Base-by-base conservation (phyloP, 371 early-diverging fungal genomes). In the Mortierella polycephala region DNA sequence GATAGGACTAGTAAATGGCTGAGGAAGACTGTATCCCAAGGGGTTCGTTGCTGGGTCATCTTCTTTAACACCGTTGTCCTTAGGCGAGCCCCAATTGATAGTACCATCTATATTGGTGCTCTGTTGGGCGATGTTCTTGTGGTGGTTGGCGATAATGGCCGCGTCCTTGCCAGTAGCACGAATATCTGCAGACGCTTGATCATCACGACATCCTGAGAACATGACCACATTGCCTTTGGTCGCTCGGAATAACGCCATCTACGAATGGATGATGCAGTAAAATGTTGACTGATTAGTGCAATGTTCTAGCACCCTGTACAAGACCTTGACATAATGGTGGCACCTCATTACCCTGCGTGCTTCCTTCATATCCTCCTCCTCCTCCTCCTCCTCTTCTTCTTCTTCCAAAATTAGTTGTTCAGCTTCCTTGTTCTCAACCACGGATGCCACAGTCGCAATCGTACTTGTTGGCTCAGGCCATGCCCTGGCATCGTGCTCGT, bases 201-300 rank as follows among this genome's bases (percentile, higher is more conserved):
- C 74, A 64, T 91, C 91, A 12, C 85, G 81, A 65, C 89, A 89
- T 5, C 90, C 90, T n/a, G 81, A 74, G 60, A 88, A 86, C 81
- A 81, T 75, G 45, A 83, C 68, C 0, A 85, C 84, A 49, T 84
- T 82, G 46, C 83, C 82, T 13, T 74, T 76, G 14, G 73, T 80
- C 60, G 64, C 58, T 21, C 79, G 60, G 67, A 79, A 79, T 61
- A 79, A 16, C 5, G 72, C 73, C 75, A 75, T 65, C 75, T 75
- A 53, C 1, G 20, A 21, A 62, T 16, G 53, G 41, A 30, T 30
- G 30, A 57, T n/a, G 11, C 7, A 45, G 18, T 12, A 7, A 42
- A 53, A 44, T 11, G 40, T 50, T 9, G 20, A 59, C 18, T 39
- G 40, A 49, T 13, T 9, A 42, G 14, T 2, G 45, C 7, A 9